Evolutionary conservation across 805 yeast genomes (phyloP).

Genomic region (Cyberlindnera lachancei): DNA sequence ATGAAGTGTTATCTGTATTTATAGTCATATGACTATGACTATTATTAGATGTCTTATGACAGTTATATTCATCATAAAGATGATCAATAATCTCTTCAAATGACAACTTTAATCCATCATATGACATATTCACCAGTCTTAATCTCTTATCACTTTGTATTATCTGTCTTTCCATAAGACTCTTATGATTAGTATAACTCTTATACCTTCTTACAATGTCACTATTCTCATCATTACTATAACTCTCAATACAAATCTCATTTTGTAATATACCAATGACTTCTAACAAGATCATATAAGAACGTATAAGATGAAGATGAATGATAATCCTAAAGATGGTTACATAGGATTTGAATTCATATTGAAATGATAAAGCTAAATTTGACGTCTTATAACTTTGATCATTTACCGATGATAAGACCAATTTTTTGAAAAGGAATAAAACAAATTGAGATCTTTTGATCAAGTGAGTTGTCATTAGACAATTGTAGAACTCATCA

Average conservation of each 20-base stretch:
- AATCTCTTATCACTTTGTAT: slow-evolving; percentile 2
- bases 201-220: not conserved
- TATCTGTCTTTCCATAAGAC: slow-evolving; percentile 4
- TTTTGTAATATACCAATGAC: slow-evolving; percentile 5
- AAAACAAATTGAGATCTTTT: no score
- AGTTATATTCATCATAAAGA: not conserved
- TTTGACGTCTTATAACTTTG: no score
- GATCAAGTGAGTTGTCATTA: not conserved
- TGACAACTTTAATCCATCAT: slow-evolving; percentile 1
- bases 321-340: no score
- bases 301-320: slow-evolving; percentile 5
- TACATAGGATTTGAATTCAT: no score
- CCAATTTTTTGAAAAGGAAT: not conserved
- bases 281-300: slow-evolving; percentile 3
- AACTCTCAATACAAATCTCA: slow-evolving; percentile 4
- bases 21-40: no score
- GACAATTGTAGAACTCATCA: not conserved
- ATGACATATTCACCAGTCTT: no score
- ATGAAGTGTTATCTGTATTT: not conserved
- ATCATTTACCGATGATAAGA: no score
- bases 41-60: no score
- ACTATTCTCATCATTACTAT: not conserved
- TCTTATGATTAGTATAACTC: not conserved
- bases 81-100: slow-evolving; percentile 2
- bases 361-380: no score